Base-by-base conservation (phyloP, 2,329 filamentous ascomycete genomes). In the Fusarium sp. region DNA sequence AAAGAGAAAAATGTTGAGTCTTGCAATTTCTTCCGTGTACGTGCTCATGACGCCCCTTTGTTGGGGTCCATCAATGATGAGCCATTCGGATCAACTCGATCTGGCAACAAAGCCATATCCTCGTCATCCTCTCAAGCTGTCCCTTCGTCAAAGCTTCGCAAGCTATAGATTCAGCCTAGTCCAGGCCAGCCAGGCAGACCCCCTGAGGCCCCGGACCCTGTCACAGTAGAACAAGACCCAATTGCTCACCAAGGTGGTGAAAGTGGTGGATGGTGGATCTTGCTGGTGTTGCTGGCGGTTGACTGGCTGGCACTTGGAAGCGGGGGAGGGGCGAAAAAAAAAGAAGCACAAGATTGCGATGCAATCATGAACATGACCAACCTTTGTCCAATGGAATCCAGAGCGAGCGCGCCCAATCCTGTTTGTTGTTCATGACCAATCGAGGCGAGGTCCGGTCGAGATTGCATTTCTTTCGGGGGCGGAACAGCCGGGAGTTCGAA, bases 241-340 rank as follows among this genome's bases (percentile, higher is more conserved):
- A 59, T 45, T 62, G 48, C 65, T 69, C 63, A 66, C 56, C 61
- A 73, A 63, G 45, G 61, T 43, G 25, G 70, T 66, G 48, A 56
- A 73, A 50, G 58, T 71, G 59, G 63, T 68, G 70, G 69, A 69
- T 73, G 69, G 72, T 75, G 72, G 72, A 74, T 72, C 68, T 75
- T 41, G 57, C 56, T 64, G 43, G 70, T 73, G 60, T 35, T 50
- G 64, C 45, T 72, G 35, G 23, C 59, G 66, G 65, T 74, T 66
- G 45, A 68, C 45, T 76, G 70, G 73, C 43, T 63, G 48, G 71
- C 64, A 57, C 57, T 65, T 50, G 63, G 64, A 63, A 69, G 73
- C 70, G 73, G 73, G 73, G 73, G 56, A 76, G 70, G 73, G 73
- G 73, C 70, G 41, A 76, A 71, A 71, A 71, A 71, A 75, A 64